Evolutionary conservation across 257 asterid species (phyloP), one percentile per base, ranked within the genome.

Genomic region (Solanum paucissectum): DNA sequence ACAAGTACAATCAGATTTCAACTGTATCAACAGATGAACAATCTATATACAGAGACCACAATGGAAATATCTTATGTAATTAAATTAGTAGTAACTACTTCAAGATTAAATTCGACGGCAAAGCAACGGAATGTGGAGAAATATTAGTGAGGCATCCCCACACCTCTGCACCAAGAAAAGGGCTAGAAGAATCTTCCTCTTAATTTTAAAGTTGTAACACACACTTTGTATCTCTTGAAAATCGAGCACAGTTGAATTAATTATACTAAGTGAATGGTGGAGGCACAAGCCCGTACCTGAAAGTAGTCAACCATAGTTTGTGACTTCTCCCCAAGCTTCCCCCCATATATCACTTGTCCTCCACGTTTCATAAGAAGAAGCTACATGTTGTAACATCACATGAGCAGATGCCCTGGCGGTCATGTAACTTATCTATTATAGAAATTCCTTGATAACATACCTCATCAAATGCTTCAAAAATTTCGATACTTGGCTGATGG

Each of bases 401-500:
- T 82, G 44, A 87, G 88, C 1, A 12, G 46, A 25, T n/a, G 60
- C 23, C 77, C 38, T 37, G 27, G 58, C 27, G 29, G 20, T 64
- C 36, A 33, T 29, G 38, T 23, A 38, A 16, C 37, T 52, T 89
- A 21, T 27, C 14, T 66, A 64, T 36, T 49, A 33, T 23, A 72
- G 27, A 42, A 64, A 49, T 68, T 12, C 12, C 25, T 25, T 68
- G 87, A 73, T 55, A 14, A 86, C 90, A 23, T 86, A 96, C 99
- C 98, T 96, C 98, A 88, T 96, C 99, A 32, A 96, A 96, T 73
- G 99, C 97, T 94, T 95, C 99, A 88, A 96, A 96, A 90, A 94
- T 95, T 86, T 96, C 98, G 36, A 95, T 94, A 86, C 99, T 95
- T 52, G 99, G 99, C 90, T 96, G 99, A 90, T 96, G 99, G 40